Base-by-base conservation (phyloP, 805 yeast species). In the Barnettozyma botsteinii region DNA sequence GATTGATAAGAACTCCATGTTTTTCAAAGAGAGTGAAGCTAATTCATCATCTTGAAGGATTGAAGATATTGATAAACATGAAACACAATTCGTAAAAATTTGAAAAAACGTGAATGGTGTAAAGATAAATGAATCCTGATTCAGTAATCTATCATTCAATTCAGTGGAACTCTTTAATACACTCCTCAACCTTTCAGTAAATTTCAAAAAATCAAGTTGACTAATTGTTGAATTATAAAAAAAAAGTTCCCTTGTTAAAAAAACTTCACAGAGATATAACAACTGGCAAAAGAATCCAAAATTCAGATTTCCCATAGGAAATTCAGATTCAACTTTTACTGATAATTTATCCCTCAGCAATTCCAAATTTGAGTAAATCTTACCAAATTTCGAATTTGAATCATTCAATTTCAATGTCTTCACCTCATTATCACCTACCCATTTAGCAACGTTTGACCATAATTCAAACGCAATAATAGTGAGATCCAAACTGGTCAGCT, bases 31-130 rank as follows among this genome's bases (percentile, higher is more conserved):
- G 32, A 63, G 36, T 15, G 33, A 23, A 22, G 46, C 42, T 42
- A 59, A 53, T 27, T 52, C 48, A 10, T 38, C 36, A 35, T 54
- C 52, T 20, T 42, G 33, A 2, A 67, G 62, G 41, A 61, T 58
- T 0, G 60, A 53, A 18, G 59, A 43, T 23, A 63, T 49, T 25
- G 60, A 62, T 24, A 62, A 49, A 21, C 62, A 50, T 1, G 67
- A 64, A 17, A 61, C 63, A 4, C 65, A 62, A 22, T 56, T 50
- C 2, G 69, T 62, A 48, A 62, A 64, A 7, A 62, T 53, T 43
- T 64, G 61, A 40, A 64, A 62, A 7, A 65, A 64, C 4, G 68
- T 62, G 40, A 64, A 64, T 6, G 69, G 69, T 1, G 67, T 65
- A 21, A 60, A 49, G 5, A 62, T 61, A 62, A 64, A 60, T 32